Evolutionary conservation across 1,284 basidiomycete species (phyloP).

Genomic region (Waitea zeae): DNA sequence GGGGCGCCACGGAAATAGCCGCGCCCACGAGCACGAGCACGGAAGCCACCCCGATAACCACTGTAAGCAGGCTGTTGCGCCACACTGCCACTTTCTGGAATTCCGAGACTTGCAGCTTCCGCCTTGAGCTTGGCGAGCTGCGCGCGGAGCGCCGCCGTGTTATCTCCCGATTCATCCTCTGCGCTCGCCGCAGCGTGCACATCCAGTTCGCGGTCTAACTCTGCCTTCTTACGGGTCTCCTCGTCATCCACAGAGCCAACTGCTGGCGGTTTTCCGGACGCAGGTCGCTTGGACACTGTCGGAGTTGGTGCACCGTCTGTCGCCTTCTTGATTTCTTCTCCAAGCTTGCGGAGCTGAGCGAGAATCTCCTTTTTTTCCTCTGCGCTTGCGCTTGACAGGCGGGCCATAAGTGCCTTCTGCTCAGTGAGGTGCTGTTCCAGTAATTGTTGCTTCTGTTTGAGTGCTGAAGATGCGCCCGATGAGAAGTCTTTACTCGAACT

Average conservation of each 20-base stretch:
- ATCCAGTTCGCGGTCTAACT: slow-evolving; percentile 66
- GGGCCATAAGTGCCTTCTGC: slow-evolving; percentile 76
- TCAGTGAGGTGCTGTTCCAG: slow-evolving; percentile 78
- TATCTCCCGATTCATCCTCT: slow-evolving; percentile 25
- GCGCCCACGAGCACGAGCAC: slow-evolving; percentile 46
- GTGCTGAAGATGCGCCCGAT: slow-evolving; percentile 21
- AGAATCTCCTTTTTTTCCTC: slow-evolving; percentile 75
- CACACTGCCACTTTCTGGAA: slow-evolving; percentile 25
- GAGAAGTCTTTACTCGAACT: slow-evolving; percentile 9
- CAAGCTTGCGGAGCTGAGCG: slow-evolving; percentile 59
- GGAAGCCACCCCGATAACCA: slow-evolving; percentile 50
- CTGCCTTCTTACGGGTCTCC: slow-evolving; percentile 35
- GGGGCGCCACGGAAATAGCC: slow-evolving; percentile 42
- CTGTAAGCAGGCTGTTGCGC: slow-evolving; percentile 24
- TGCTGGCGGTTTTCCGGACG: slow-evolving; percentile 7
- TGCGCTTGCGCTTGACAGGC: slow-evolving; percentile 34
- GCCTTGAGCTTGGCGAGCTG: slow-evolving; percentile 72
- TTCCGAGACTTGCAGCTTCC: slow-evolving; percentile 74
- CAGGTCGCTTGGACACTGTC: slow-evolving; percentile 8
- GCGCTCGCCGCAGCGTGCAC: slow-evolving; percentile 27
- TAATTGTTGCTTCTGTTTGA: slow-evolving; percentile 59
- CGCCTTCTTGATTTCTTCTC: slow-evolving; percentile 59
- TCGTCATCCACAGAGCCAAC: slow-evolving; percentile 19
- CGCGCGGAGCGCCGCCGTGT: slow-evolving; percentile 57
- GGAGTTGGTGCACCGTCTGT: background rate